Evolutionary conservation across 805 yeast genomes (phyloP), one percentile per base, ranked within the genome.

Genomic region (Candida taoyuanica): DNA sequence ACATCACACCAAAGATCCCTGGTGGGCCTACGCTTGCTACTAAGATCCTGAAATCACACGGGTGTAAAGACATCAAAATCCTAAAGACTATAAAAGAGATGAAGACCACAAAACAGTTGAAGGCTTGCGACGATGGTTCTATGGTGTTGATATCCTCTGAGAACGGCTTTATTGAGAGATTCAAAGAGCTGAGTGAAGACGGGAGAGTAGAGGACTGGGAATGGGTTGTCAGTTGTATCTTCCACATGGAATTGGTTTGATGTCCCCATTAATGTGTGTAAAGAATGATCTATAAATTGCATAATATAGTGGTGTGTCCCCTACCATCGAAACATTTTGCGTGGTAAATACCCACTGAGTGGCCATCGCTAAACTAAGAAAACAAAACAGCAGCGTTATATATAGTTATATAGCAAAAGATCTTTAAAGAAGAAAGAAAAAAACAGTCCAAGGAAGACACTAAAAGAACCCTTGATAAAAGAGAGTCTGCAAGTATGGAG

Each of bases 31-130:
- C 68, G 0, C 68, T 77, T 3, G 71, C 83, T 7, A 62, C 74
- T 7, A 68, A 72, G 31, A 79, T 85, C 17, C 62, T 85, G 7
- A 61, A 58, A 25, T 71, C 78, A 2, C 88, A 85, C 53, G 89
- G 88, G 0, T 58, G 57, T 24, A 48, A 69, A 3, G 49, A 55
- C 12, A 56, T 60, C 7, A 48, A 52, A 18, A 42, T 49, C 2
- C 26, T 64, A 24, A 63, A 62, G 37, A 38, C 56, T 1, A 30
- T 55, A 5, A 50, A 52, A 33, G 56, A 52, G 15, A 24, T 58
- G 34, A 58, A 50, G 28, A 28, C 35, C 1, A 15, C 48, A 9
- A 51, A 52, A 27, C 19, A 43, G 1, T 31, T 56, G 9, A 54
- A 49, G 17, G 14, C 34, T 4, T 34, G 45, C 25, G 25, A 36